Percentiles rank a stretch among this genome's conserved stretches.
Evolutionary conservation across 2,329 filamentous ascomycete species (phyloP).

Genomic region (Cordyceps tenuipes): DNA sequence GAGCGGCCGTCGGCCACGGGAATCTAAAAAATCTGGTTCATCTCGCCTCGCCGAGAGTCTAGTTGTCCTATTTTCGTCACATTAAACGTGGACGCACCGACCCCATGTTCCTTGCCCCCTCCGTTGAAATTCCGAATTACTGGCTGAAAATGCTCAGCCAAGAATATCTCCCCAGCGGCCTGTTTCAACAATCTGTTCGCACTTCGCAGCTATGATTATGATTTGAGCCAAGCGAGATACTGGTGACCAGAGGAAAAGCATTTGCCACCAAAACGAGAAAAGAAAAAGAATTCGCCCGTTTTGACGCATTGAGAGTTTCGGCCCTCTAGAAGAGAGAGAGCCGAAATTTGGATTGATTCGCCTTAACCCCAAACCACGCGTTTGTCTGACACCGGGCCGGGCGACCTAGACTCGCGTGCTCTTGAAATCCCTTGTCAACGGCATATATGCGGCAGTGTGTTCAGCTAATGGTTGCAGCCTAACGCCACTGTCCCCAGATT

Average conservation of each 20-base stretch:
- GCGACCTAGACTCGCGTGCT: not conserved
- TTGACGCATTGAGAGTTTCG: slow-evolving; percentile 5
- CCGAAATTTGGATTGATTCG: not conserved
- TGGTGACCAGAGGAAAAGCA: not conserved
- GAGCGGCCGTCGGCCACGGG: not conserved
- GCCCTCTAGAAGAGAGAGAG: not conserved
- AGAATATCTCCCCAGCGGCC: not conserved
- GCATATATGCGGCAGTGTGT: not conserved
- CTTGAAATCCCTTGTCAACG: not conserved
- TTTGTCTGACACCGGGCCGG: slow-evolving; percentile 3
- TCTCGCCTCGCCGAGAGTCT: not conserved
- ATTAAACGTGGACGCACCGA: slow-evolving; percentile 1
- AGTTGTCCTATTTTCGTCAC: not conserved
- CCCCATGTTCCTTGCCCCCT: slow-evolving; percentile 2
- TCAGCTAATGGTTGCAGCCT: not conserved
- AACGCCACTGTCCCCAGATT: not conserved
- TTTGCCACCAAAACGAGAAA: not conserved
- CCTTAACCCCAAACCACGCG: not conserved
- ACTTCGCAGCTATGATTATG: not conserved
- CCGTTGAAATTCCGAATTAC: not conserved
- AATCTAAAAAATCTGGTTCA: not conserved
- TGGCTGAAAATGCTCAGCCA: not conserved
- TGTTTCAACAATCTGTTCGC: not conserved
- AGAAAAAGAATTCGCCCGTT: not conserved
- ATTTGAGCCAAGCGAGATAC: not conserved